These are phyloP conservation scores for Leccinum broughii DNA, from an alignment of 768 basidiomycete genomes.

Conservation along the genomic window DNA sequence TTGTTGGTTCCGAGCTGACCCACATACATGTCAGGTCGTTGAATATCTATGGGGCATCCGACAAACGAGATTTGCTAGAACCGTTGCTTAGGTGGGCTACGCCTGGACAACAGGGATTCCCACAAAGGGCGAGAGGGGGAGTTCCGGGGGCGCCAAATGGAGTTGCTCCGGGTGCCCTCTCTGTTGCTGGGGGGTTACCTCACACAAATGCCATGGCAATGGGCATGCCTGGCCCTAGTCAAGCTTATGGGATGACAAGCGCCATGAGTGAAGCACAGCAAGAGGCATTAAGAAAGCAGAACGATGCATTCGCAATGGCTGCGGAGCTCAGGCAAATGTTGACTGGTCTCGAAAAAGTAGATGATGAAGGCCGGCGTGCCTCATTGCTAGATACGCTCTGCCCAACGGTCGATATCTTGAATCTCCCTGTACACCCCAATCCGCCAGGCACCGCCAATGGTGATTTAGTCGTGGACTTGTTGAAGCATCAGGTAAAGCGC, in stretches of 20 bases:
- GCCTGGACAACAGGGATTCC: slow-evolving; percentile 62
- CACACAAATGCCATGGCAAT: slow-evolving; percentile 20
- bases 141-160: slow-evolving; percentile 25
- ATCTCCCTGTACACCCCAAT: slow-evolving; percentile 65
- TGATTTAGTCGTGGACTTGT: slow-evolving; percentile 65
- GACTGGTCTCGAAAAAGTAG: slow-evolving; percentile 68
- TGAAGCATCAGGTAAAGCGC: slow-evolving; percentile 73
- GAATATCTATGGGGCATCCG: slow-evolving; percentile 68
- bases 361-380: slow-evolving; percentile 70
- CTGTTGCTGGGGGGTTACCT: slow-evolving; percentile 18
- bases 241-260: slow-evolving; percentile 8
- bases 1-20: background rate
- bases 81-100: slow-evolving; percentile 74
- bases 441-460: slow-evolving; percentile 73
- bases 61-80: slow-evolving; percentile 61
- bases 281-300: slow-evolving; percentile 29
- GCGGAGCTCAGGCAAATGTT: slow-evolving; percentile 67
- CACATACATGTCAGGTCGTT: slow-evolving; percentile 47
- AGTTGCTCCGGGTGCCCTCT: slow-evolving; percentile 3
- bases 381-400: slow-evolving; percentile 72
- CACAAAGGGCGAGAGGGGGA: slow-evolving; percentile 13
- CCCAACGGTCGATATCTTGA: slow-evolving; percentile 66
- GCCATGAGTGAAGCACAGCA: slow-evolving; percentile 37
- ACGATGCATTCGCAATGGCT: slow-evolving; percentile 58
- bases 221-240: slow-evolving; percentile 24